Conservation (phyloP, 108 stramenopile species). For the Stephanodiscus triporus region DNA sequence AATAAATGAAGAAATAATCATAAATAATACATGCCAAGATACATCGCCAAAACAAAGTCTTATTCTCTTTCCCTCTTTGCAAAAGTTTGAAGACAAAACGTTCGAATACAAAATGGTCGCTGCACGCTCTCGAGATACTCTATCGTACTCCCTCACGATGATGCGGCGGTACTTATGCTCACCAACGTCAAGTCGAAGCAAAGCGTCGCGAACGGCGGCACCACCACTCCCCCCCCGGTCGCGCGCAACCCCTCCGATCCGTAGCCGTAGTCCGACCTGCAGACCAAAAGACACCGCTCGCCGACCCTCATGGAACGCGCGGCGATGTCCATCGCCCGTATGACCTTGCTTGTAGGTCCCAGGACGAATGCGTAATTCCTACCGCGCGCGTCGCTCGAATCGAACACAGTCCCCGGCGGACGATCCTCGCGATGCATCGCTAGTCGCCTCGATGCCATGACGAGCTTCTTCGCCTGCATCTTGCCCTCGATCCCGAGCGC, state of each 20-base stretch:
- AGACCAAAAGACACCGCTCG: slow-evolving; percentile 38
- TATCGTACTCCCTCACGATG: neutral
- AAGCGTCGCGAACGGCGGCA: slow-evolving; percentile 67
- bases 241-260: slow-evolving; percentile 61
- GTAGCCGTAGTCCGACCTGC: slow-evolving; percentile 70
- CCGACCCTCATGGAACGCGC: slow-evolving; percentile 55
- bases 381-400: slow-evolving; percentile 42
- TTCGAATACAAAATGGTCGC: too few relatives aligned
- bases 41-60: too few relatives aligned
- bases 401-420: slow-evolving; percentile 52
- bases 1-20: too few relatives aligned
- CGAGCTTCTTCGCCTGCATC: slow-evolving; percentile 67
- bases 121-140: too few relatives aligned
- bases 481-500: slow-evolving; percentile 45
- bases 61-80: too few relatives aligned
- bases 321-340: slow-evolving; percentile 51
- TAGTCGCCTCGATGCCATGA: slow-evolving; percentile 66
- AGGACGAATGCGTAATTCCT: slow-evolving; percentile 40
- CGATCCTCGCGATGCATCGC: slow-evolving; percentile 32
- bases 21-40: too few relatives aligned
- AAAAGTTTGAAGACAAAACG: too few relatives aligned
- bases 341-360: slow-evolving; percentile 43
- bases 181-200: slow-evolving; percentile 54
- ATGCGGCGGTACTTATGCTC: neutral
- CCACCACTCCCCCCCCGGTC: slow-evolving; percentile 54